Evolutionary conservation across 2,329 filamentous ascomycete species (phyloP), one percentile per base, ranked within the genome.

Genomic region (Calycina herbarum): DNA sequence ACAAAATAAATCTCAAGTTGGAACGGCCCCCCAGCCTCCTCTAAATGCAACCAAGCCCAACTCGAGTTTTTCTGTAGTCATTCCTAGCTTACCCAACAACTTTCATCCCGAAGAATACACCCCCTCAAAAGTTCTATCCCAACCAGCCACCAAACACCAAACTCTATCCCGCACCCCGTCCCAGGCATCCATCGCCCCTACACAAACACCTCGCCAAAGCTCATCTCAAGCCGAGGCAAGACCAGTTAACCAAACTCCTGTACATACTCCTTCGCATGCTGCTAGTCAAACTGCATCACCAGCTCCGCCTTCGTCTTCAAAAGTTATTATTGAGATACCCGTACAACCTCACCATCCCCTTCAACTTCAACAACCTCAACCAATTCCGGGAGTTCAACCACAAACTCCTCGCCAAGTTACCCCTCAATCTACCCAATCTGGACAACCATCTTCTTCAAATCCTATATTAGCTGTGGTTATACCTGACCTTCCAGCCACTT

Each of bases 111-210:
- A 69, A 6, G 65, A 72, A 51, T 71, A 73, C 27, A 65, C 64
- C n/a, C 76, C 66, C 77, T 75, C 66, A 78, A 81, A 75, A 78
- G 54, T 58, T 33, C n/a, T 54, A 24, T 31, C 35, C 5, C 59
- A 63, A 57, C 13, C 45, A 59, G 57, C 29, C 27, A 40, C 45
- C n/a, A 61, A 68, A 35, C 40, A 58, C 31, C 58, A 38, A 7
- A 42, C 51, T 45, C 59, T 57, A 40, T 82, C 40, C 82, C 78
- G 69, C 82, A 74, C 73, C 82, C 80, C 70, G 74, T 77, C 83
- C 72, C 70, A 80, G 65, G 70, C 79, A 80, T 1, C 79, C 80
- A 61, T 40, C 35, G 17, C 35, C 33, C 58, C 58, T 77, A 83
- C 73, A 40, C 70, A 80, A 66, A 70, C 79, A 80, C 1, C 79